These are phyloP conservation scores for Blastomyces emzantsi DNA, from an alignment of 2,329 filamentous ascomycete genomes.

Conservation along the genomic window DNA sequence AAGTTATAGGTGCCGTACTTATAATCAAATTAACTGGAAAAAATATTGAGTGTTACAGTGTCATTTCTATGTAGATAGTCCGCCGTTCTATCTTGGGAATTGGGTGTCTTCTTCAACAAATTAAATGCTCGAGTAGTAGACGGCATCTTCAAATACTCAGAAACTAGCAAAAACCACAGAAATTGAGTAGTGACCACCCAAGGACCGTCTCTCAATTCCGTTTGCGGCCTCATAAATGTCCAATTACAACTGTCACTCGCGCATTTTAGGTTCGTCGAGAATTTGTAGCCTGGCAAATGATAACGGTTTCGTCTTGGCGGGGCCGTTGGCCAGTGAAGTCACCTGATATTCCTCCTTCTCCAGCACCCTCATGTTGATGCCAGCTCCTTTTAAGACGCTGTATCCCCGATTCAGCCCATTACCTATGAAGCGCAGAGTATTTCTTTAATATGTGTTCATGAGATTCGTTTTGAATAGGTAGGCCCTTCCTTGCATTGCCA, in stretches of 20 bases:
- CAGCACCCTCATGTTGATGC: neutral
- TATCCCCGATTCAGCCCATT: neutral
- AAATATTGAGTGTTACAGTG: neutral
- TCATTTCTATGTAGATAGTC: neutral
- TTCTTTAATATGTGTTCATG: neutral
- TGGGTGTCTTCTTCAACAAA: neutral
- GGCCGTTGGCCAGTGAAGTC: neutral
- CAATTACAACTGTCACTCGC: neutral
- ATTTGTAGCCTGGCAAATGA: neutral
- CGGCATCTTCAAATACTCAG: neutral
- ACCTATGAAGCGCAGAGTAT: neutral
- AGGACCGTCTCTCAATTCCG: neutral
- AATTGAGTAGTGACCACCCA: neutral
- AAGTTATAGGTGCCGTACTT: too few relatives aligned
- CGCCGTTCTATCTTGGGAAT: neutral
- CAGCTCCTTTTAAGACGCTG: neutral
- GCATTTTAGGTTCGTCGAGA: neutral
- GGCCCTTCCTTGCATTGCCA: neutral
- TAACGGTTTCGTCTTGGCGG: neutral
- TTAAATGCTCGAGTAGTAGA: neutral
- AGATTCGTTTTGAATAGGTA: neutral
- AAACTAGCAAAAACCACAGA: neutral
- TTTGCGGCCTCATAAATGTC: neutral
- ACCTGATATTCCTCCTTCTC: neutral
- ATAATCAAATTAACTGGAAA: neutral